phyloP scores from a whole-genome alignment of 1,139 yeast genomes.

The Yamadazyma pseudoaaseri region DNA sequence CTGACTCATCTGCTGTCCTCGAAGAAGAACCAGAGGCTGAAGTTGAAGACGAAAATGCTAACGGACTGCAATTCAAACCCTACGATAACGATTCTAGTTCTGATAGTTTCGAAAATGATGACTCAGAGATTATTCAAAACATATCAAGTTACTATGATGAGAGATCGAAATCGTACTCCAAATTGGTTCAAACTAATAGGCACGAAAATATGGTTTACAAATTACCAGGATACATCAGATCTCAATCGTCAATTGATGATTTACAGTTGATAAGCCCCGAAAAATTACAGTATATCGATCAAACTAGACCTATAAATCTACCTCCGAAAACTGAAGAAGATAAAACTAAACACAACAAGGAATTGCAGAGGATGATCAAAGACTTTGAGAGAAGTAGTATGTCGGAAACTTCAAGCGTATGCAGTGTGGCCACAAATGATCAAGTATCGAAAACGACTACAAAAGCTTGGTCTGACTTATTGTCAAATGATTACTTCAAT shows the following conservation, averaged over 20 bases:
- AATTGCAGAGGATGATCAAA: conserved; percentile 33
- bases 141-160: conserved; percentile 39
- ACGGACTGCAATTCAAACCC: too few relatives aligned
- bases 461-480: conserved; percentile 12
- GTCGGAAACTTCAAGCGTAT: conserved; percentile 17
- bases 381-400: conserved; percentile 27
- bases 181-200: conserved; percentile 30
- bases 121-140: conserved; percentile 33
- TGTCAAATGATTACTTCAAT: conserved; percentile 21
- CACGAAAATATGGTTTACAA: conserved; percentile 37
- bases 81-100: conserved; percentile 15
- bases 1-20: conserved; percentile 4
- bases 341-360: conserved; percentile 38
- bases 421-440: conserved; percentile 20
- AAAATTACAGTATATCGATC: conserved; percentile 39
- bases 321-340: conserved; percentile 42
- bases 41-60: conserved; percentile 1
- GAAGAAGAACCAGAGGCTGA: conserved; percentile 9
- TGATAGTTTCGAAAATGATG: conserved; percentile 23
- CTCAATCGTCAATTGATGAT: conserved; percentile 45
- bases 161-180: conserved; percentile 35
- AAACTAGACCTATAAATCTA: conserved; percentile 45
- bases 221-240: conserved; percentile 38
- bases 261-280: conserved; percentile 42
- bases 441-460: conserved; percentile 20